A percentile compares a stretch with the other conserved stretches of the same genome.
Evolutionary conservation across 2,329 filamentous ascomycete genomes (phyloP).

Genomic region (Penicillium verrucosum): DNA sequence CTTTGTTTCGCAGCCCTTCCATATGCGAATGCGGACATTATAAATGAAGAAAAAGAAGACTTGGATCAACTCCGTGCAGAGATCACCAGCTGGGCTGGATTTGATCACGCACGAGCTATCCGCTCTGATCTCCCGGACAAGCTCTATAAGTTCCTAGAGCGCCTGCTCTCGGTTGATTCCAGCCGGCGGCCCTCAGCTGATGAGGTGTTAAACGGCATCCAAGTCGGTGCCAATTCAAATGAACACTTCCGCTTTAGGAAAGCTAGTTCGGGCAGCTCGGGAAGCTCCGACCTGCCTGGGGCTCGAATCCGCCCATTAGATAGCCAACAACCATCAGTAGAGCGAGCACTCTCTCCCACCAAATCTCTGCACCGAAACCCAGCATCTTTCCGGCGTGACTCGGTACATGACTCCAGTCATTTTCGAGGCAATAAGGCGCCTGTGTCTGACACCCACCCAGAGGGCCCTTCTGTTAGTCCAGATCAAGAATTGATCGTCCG

Average conservation of each 20-base stretch:
- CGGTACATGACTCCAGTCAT: slow-evolving; percentile 26
- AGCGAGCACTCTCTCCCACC: slow-evolving; percentile 29
- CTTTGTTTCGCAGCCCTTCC: slow-evolving; percentile 91
- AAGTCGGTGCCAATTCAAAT: slow-evolving; percentile 58
- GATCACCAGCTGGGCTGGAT: slow-evolving; percentile 83
- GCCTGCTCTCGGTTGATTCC: slow-evolving; percentile 74
- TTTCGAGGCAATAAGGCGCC: slow-evolving; percentile 14
- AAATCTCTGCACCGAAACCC: slow-evolving; percentile 25
- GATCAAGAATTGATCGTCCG: slow-evolving; percentile 36
- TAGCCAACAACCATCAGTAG: slow-evolving; percentile 30
- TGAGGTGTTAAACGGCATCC: slow-evolving; percentile 77
- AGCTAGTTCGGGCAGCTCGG: slow-evolving; percentile 29
- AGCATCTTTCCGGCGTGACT: slow-evolving; percentile 24
- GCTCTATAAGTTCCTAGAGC: slow-evolving; percentile 80
- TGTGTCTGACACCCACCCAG: slow-evolving; percentile 13
- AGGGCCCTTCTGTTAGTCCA: slow-evolving; percentile 23
- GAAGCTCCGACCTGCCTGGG: slow-evolving; percentile 32
- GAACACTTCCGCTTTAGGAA: slow-evolving; percentile 42
- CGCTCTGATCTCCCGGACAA: slow-evolving; percentile 80
- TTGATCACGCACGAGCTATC: slow-evolving; percentile 70
- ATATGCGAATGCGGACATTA: slow-evolving; percentile 75
- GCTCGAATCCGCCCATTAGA: slow-evolving; percentile 42
- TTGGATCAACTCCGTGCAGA: slow-evolving; percentile 79
- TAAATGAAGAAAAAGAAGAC: slow-evolving; percentile 90
- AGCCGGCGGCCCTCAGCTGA: slow-evolving; percentile 75